Evolutionary conservation across 176 grass and related monocot species (phyloP).

Genomic region (Oropetium thomaeum): DNA sequence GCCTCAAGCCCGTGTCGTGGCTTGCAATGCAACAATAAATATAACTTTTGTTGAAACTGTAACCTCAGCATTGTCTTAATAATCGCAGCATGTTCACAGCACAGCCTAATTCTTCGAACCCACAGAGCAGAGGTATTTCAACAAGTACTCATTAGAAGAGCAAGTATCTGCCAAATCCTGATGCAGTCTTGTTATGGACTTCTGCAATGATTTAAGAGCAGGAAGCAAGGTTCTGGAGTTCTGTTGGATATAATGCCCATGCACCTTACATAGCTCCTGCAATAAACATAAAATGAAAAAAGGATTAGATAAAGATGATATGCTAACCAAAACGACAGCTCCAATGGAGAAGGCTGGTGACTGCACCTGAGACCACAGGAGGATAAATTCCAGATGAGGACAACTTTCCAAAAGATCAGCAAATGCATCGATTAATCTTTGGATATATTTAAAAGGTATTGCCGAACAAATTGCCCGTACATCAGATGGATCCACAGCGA

Average conservation of each 20-base stretch:
- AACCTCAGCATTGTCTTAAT: not conserved
- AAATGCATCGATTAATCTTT: slow-evolving; percentile 87
- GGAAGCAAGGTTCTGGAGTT: slow-evolving; percentile 88
- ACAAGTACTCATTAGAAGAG: slow-evolving; percentile 90
- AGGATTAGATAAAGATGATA: not conserved
- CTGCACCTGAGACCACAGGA: slow-evolving; percentile 82
- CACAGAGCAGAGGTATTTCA: slow-evolving; percentile 71
- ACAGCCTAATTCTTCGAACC: slow-evolving; percentile 48
- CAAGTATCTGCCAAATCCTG: slow-evolving; percentile 93
- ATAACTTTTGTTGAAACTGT: not conserved
- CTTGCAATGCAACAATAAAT: not conserved
- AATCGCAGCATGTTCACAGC: not conserved
- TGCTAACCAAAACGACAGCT: not conserved
- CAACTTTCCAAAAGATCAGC: slow-evolving; percentile 79
- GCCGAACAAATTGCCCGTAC: slow-evolving; percentile 57
- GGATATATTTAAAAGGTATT: slow-evolving; percentile 70
- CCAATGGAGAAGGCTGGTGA: not conserved
- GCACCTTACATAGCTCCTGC: slow-evolving; percentile 86
- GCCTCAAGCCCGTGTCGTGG: not conserved
- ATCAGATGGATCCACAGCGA: slow-evolving; percentile 65
- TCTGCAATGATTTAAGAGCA: slow-evolving; percentile 76
- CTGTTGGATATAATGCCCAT: slow-evolving; percentile 84
- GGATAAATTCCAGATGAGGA: slow-evolving; percentile 91
- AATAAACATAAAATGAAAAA: slow-evolving; percentile 1
- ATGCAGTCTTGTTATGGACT: slow-evolving; percentile 84